These are phyloP conservation scores for Rhododendron kiyosumense DNA, from an alignment of 148 eudicot species.

Conservation along the genomic window DNA sequence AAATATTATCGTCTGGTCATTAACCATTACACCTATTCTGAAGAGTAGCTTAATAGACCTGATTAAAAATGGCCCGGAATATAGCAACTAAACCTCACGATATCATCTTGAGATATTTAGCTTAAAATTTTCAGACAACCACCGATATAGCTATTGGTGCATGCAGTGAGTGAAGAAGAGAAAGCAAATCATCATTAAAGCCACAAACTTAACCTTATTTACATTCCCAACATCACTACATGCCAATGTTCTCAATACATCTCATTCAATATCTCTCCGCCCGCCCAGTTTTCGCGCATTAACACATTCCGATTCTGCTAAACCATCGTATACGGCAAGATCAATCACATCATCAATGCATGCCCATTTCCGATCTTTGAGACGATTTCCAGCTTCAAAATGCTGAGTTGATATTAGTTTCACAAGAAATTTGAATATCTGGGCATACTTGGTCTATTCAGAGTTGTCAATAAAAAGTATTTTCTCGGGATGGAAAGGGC, in stretches of 20 bases:
- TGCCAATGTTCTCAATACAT: not conserved
- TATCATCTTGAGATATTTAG: not conserved
- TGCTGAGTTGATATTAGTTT: not conserved
- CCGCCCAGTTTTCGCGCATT: not conserved
- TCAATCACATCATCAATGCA: not conserved
- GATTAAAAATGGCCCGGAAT: not conserved
- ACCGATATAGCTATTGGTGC: not conserved
- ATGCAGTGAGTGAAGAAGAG: not conserved
- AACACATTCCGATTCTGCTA: not conserved
- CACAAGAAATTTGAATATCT: not conserved
- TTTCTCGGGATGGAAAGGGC: constrained; percentile 46
- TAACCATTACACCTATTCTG: not conserved
- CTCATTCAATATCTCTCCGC: not conserved
- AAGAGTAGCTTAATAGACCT: not conserved
- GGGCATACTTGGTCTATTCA: not conserved
- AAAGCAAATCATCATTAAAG: not conserved
- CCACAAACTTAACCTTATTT: not conserved
- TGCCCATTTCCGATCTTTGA: not conserved
- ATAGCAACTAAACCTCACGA: not conserved
- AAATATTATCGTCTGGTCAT: too few species aligned
- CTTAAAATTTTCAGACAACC: not conserved
- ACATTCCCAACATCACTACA: not conserved
- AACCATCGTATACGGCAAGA: not conserved
- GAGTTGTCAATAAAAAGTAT: constrained; percentile 42
- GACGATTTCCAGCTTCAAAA: not conserved